phyloP scores from a whole-genome alignment of 1,139 yeast genomes.

The Yamadazyma pseudoaaseri region DNA sequence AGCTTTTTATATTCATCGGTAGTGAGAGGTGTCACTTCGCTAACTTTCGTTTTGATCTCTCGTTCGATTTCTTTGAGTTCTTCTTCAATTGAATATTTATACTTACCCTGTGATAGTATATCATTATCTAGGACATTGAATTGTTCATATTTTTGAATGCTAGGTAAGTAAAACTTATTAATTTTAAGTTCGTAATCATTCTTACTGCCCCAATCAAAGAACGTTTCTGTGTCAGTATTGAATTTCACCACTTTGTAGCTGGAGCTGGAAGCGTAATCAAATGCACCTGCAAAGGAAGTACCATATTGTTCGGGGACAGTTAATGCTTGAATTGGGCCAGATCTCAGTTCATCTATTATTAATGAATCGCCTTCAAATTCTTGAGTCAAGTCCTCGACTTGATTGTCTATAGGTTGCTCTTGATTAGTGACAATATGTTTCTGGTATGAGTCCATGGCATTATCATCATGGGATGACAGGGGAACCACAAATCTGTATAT shows the following conservation, averaged over 20 bases:
- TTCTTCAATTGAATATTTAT: constrained; percentile 18
- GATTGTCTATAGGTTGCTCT: constrained; percentile 2
- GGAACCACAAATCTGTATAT: constrained; percentile 1
- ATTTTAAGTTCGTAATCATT: constrained; percentile 15
- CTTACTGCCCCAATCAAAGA: constrained; percentile 2
- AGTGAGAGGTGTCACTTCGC: constrained; percentile 16
- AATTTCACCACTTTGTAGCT: constrained; percentile 12
- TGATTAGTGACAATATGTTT: no score
- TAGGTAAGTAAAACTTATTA: constrained; percentile 15
- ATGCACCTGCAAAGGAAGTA: constrained; percentile 15
- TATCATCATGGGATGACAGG: no score
- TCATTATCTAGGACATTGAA: not conserved
- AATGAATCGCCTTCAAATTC: constrained; percentile 13
- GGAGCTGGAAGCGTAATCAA: constrained; percentile 9
- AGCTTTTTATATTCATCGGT: constrained; percentile 22
- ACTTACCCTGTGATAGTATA: constrained; percentile 5
- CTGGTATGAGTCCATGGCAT: no score
- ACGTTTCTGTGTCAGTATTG: constrained; percentile 9
- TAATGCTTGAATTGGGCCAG: constrained; percentile 8
- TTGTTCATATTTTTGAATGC: not conserved
- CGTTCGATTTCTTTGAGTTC: constrained; percentile 16
- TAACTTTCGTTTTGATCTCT: constrained; percentile 15
- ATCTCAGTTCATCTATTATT: constrained; percentile 11
- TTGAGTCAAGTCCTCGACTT: constrained; percentile 6
- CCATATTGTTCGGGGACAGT: constrained; percentile 13